These are phyloP conservation scores for Bipolaris victoriae DNA, from an alignment of 2,329 filamentous ascomycete species.

Conservation along the genomic window DNA sequence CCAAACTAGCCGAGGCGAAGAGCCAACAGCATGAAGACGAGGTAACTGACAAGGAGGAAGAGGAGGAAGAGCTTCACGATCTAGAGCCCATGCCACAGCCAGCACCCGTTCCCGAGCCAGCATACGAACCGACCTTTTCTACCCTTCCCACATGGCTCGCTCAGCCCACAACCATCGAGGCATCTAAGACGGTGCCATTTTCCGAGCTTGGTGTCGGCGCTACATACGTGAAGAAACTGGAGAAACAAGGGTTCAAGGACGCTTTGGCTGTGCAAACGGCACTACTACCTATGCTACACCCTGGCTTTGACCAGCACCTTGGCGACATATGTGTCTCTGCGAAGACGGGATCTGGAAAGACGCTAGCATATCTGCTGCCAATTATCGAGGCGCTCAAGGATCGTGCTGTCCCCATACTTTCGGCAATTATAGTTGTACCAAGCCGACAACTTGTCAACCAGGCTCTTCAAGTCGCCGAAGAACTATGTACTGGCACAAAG, in stretches of 20 bases:
- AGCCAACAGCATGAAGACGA: slow-evolving; percentile 22
- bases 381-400: slow-evolving; percentile 77
- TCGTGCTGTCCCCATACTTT: slow-evolving; percentile 68
- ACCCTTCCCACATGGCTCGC: slow-evolving; percentile 83
- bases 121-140: slow-evolving; percentile 71
- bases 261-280: slow-evolving; percentile 82
- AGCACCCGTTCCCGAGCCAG: slow-evolving; percentile 62
- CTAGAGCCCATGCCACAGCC: slow-evolving; percentile 85
- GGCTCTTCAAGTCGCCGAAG: slow-evolving; percentile 76
- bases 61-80: slow-evolving; percentile 64
- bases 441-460: slow-evolving; percentile 90
- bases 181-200: slow-evolving; percentile 67
- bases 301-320: slow-evolving; percentile 63
- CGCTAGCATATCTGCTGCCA: slow-evolving; percentile 86
- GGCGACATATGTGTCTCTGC: slow-evolving; percentile 90
- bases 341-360: slow-evolving; percentile 95
- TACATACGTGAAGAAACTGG: slow-evolving; percentile 66
- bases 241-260: slow-evolving; percentile 70
- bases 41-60: slow-evolving; percentile 44
- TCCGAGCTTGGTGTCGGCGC: slow-evolving; percentile 66
- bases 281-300: slow-evolving; percentile 79
- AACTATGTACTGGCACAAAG: slow-evolving; percentile 72
- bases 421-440: slow-evolving; percentile 84
- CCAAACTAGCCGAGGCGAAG: slow-evolving; percentile 36
- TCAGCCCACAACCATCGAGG: slow-evolving; percentile 71